Evolutionary conservation across 192 early-diverging fungal genomes (phyloP), one percentile per base, ranked within the genome.

Genomic region (Entomortierella chlamydospora): DNA sequence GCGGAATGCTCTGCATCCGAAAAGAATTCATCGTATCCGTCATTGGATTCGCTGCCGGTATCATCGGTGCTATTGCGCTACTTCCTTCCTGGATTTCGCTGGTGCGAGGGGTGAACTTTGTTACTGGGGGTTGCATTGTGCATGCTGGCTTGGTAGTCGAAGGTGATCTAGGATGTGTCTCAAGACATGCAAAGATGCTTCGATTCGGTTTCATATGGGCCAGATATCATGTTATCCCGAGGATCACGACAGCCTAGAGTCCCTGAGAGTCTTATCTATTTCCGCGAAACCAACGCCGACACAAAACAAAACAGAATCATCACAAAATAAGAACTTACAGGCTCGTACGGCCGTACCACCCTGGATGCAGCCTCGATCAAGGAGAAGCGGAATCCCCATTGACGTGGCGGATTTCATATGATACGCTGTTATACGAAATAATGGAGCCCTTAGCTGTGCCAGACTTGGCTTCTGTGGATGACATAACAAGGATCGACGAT

Each of bases 181-280:
- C 70, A 72, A 42, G 70, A 72, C 43, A 72, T 72, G 70, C 20
- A 31, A 39, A 52, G 70, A 6, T 72, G 70, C 54, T 72, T 63
- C 26, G 70, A 72, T 59, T 72, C 70, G 15, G 70, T 72, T 1
- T 54, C 23, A 20, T 72, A 61, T 30, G 31, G 51, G 11, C 28
- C 25, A 26, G 70, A 34, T 20, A 54, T 53, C 0, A 72, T 72
- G 70, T 43, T 72, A 4, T 5, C 5, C 4, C 12, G 45, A 15
- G 15, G 45, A 12, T 17, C 15, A 12, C 45, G 15, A 12, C 45
- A 15, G 2, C 45, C 15, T 17, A 12, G 15, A 47, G 15, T 31
- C 17, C 31, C 0, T 3, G 33, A 18, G 37, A 15, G 31, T 39
- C 20, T 31, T 10, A n/a, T 37, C 15, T 3, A 12, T 13, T 13